Percentiles rank a stretch among this genome's conserved stretches.
These are phyloP conservation scores for Zizania palustris DNA, from an alignment of 202 grass and related monocot genomes.

Conservation along the genomic window DNA sequence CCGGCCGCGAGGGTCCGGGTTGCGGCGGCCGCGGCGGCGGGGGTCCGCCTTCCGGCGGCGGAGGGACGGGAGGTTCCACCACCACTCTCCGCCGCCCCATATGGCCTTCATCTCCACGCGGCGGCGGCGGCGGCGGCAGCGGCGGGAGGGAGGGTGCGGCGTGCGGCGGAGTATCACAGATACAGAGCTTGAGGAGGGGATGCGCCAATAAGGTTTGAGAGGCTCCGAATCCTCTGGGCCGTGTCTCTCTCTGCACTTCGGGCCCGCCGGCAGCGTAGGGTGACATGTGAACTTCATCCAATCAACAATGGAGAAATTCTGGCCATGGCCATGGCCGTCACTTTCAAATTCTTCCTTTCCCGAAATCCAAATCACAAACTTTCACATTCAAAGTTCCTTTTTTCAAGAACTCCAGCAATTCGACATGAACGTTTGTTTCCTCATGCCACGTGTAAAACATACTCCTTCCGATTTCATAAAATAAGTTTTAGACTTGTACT, in stretches of 20 bases:
- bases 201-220: slow-evolving; percentile 14
- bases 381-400: too few species aligned
- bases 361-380: too few species aligned
- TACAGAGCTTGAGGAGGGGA: slow-evolving; percentile 23
- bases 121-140: slow-evolving; percentile 17
- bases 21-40: slow-evolving; percentile 50
- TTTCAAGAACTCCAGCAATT: too few species aligned
- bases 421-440: too few species aligned
- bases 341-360: not conserved
- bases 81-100: slow-evolving; percentile 56
- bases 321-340: not conserved
- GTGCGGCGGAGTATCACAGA: not conserved
- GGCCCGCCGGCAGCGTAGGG: not conserved
- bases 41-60: slow-evolving; percentile 49
- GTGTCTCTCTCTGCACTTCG: slow-evolving; percentile 29
- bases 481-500: too few species aligned
- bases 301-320: not conserved
- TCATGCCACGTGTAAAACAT: too few species aligned
- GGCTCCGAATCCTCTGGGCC: slow-evolving; percentile 35
- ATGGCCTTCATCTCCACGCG: slow-evolving; percentile 47
- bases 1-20: slow-evolving; percentile 50
- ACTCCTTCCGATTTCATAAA: too few species aligned
- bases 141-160: slow-evolving; percentile 4
- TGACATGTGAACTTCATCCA: not conserved
- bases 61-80: slow-evolving; percentile 54